Evolutionary conservation across 257 asterid genomes (phyloP).

Genomic region (Solanum etuberosum): DNA sequence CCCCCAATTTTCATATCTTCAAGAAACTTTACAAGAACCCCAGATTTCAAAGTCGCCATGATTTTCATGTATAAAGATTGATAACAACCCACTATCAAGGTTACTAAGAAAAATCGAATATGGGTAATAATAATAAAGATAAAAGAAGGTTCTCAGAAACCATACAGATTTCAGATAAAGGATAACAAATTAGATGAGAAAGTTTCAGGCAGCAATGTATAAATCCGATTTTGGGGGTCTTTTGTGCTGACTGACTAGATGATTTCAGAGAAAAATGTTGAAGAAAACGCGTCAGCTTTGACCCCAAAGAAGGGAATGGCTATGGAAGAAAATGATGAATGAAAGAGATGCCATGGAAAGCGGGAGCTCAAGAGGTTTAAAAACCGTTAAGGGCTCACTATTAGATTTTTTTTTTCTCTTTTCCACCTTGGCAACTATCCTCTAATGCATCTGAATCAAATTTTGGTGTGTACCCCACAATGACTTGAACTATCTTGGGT

Average conservation of each 20-base stretch:
- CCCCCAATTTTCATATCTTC: slow-evolving; percentile 35
- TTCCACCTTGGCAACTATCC: background rate
- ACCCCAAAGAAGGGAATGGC: background rate
- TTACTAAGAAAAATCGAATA: background rate
- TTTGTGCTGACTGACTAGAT: background rate
- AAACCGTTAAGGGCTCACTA: background rate
- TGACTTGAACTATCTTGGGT: background rate
- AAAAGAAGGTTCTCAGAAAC: background rate
- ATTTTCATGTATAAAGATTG: background rate
- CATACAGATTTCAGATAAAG: background rate
- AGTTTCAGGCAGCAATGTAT: background rate
- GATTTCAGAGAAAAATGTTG: background rate
- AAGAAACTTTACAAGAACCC: slow-evolving; percentile 48
- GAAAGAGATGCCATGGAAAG: background rate
- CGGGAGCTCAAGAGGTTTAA: background rate
- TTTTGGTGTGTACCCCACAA: background rate
- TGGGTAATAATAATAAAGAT: background rate
- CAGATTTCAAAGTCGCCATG: slow-evolving; percentile 46
- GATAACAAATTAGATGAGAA: background rate
- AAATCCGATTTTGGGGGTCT: background rate
- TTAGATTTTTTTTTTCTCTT: background rate
- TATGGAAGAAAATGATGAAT: background rate
- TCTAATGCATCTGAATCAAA: background rate
- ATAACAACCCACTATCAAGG: background rate
- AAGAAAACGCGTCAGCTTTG: background rate